Percentiles rank a stretch among this genome's conserved stretches.
These are phyloP conservation scores for Oidium heveae DNA, from an alignment of 2,329 filamentous ascomycete genomes.

Conservation along the genomic window DNA sequence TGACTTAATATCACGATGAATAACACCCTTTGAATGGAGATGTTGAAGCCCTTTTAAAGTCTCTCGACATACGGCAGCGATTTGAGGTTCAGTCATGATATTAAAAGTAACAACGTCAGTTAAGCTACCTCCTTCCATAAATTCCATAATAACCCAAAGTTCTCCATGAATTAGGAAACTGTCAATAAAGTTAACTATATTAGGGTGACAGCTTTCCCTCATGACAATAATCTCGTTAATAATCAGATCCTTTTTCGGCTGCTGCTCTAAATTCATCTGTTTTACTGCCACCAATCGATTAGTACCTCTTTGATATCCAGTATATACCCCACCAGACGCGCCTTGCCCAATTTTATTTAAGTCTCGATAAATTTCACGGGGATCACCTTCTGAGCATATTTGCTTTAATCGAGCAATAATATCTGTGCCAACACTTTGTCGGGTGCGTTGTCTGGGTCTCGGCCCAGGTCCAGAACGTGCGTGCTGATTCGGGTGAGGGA, in stretches of 20 bases:
- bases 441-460: constrained; percentile 49
- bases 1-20: constrained; percentile 96
- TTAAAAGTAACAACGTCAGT: constrained; percentile 98
- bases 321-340: constrained; percentile 86
- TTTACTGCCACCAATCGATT: constrained; percentile 93
- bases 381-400: constrained; percentile 78
- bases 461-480: constrained; percentile 23
- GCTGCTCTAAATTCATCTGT: constrained; percentile 97
- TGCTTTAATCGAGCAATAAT: constrained; percentile 61
- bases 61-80: constrained; percentile 85
- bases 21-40: constrained; percentile 90
- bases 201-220: constrained; percentile 95
- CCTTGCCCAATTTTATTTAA: constrained; percentile 94
- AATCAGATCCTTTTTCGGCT: constrained; percentile 96
- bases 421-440: constrained; percentile 60
- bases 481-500: constrained; percentile 14
- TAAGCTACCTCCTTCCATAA: constrained; percentile 93
- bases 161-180: constrained; percentile 78
- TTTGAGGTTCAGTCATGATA: constrained; percentile 96
- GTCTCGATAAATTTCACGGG: constrained; percentile 62
- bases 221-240: constrained; percentile 98
- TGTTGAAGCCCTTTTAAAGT: constrained; percentile 81
- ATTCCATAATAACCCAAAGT: constrained; percentile 98
- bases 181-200: constrained; percentile 98
- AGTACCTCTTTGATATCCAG: constrained; percentile 59